phyloP scores from a whole-genome alignment of 805 yeast genomes.

The Lachancea quebecensis region DNA sequence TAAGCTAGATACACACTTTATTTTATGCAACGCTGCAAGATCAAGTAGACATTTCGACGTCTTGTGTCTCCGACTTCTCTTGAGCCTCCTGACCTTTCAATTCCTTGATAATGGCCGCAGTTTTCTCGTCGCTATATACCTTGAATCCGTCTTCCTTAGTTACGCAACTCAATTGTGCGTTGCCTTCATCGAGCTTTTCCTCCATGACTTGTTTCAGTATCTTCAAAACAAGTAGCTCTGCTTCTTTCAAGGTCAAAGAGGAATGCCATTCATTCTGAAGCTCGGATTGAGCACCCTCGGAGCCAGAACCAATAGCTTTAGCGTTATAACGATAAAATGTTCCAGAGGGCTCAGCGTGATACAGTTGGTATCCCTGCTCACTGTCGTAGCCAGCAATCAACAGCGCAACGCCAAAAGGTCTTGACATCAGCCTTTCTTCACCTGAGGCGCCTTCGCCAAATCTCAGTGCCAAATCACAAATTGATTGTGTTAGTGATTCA shows the following conservation, averaged over 20 bases:
- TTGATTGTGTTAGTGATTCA: conserved; percentile 91
- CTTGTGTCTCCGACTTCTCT: conserved; percentile 31
- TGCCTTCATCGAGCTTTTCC: conserved; percentile 90
- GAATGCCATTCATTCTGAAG: conserved; percentile 94
- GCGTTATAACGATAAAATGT: conserved; percentile 97
- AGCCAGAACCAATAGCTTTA: conserved; percentile 97
- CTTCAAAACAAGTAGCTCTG: conserved; percentile 82
- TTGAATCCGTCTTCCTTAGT: conserved; percentile 81
- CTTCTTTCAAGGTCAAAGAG: conserved; percentile 84
- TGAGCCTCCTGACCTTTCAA: conserved; percentile 65
- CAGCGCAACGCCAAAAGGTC: conserved; percentile 98
- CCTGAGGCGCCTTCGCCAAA: conserved; percentile 98
- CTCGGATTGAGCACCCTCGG: conserved; percentile 98
- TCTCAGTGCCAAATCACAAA: conserved; percentile 92
- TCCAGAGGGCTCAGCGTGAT: conserved; percentile 99
- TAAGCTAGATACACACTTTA: background rate
- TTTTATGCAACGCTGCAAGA: background rate
- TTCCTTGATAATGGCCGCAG: conserved; percentile 70
- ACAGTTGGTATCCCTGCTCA: conserved; percentile 91
- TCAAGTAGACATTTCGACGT: conserved; percentile 26
- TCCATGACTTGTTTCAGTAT: conserved; percentile 98
- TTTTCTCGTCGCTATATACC: conserved; percentile 75
- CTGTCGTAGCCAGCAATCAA: conserved; percentile 90
- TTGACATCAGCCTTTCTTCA: conserved; percentile 84
- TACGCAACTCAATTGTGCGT: conserved; percentile 91